Conservation (phyloP, 768 basidiomycete genomes). For the Clavaria fumosa region DNA sequence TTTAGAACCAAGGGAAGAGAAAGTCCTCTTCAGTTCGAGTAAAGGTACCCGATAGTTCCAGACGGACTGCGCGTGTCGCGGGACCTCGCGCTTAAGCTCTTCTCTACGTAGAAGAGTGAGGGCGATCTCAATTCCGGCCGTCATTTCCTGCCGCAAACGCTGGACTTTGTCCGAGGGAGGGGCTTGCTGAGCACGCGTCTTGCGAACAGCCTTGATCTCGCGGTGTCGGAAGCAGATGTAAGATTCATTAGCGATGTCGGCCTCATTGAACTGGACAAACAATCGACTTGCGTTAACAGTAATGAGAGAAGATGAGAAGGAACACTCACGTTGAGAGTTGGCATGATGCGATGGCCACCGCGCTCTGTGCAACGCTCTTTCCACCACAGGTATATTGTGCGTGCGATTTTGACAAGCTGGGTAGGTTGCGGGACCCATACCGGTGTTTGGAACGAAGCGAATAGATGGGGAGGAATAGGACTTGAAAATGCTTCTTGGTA, state of each 20-base stretch:
- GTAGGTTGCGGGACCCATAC: constrained; percentile 49
- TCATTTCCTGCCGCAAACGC: constrained; percentile 65
- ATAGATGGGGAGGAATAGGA: constrained; percentile 42
- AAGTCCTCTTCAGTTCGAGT: constrained; percentile 67
- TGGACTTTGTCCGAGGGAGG: constrained; percentile 80
- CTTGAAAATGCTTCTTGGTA: constrained; percentile 56
- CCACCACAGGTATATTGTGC: constrained; percentile 79
- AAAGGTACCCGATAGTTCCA: constrained; percentile 71
- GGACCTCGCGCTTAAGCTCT: constrained; percentile 51
- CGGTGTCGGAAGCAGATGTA: constrained; percentile 95
- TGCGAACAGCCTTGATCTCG: constrained; percentile 86
- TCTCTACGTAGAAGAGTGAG: constrained; percentile 58
- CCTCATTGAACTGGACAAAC: constrained; percentile 59
- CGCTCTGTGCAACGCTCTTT: constrained; percentile 68
- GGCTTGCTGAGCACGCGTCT: constrained; percentile 84
- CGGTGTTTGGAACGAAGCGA: constrained; percentile 56
- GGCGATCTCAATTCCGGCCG: constrained; percentile 58
- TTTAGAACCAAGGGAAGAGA: constrained; percentile 41
- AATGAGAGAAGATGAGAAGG: not conserved
- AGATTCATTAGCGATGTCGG: constrained; percentile 78
- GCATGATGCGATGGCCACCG: constrained; percentile 74
- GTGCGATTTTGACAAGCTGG: constrained; percentile 52
- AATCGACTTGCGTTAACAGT: constrained; percentile 2
- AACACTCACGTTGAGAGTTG: constrained; percentile 63
- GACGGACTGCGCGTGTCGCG: constrained; percentile 40